Conservation (phyloP, 805 yeast genomes). For the Zygoascus flipseniorum region DNA sequence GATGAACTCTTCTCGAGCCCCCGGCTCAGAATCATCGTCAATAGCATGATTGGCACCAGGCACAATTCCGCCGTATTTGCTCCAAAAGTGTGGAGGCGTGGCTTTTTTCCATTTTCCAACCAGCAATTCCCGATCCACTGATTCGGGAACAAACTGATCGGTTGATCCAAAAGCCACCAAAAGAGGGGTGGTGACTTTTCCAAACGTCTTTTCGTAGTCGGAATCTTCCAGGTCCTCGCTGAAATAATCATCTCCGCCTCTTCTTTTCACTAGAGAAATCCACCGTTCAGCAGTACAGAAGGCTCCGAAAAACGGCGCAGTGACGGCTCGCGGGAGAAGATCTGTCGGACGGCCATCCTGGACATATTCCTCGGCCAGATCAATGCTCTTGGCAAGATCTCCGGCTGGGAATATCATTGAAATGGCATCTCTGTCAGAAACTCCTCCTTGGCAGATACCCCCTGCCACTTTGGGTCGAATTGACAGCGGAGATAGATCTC, state of each 20-base stretch:
- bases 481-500: constrained; percentile 8
- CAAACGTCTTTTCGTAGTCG: constrained; percentile 42
- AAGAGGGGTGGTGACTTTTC: constrained; percentile 33
- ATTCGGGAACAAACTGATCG: constrained; percentile 55
- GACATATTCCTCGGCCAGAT: constrained; percentile 28
- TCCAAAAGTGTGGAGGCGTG: constrained; percentile 39
- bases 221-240: constrained; percentile 49
- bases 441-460: constrained; percentile 56
- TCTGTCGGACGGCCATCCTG: constrained; percentile 38
- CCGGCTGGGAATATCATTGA: constrained; percentile 30
- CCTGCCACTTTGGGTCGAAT: constrained; percentile 23
- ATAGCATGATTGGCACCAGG: constrained; percentile 53
- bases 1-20: too few relatives aligned
- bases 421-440: constrained; percentile 38
- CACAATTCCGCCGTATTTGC: constrained; percentile 44
- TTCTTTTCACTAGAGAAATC: constrained; percentile 44
- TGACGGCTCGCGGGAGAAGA: constrained; percentile 43
- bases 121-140: constrained; percentile 40
- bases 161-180: constrained; percentile 48
- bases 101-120: constrained; percentile 41
- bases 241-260: constrained; percentile 77
- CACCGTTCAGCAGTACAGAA: constrained; percentile 66
- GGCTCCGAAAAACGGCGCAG: constrained; percentile 38
- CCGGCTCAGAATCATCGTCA: constrained; percentile 31
- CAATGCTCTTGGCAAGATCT: constrained; percentile 21